A percentile compares a stretch with the other conserved stretches of the same genome.
Conservation (phyloP, 345 rosid species). For the Iberis pinnata region DNA sequence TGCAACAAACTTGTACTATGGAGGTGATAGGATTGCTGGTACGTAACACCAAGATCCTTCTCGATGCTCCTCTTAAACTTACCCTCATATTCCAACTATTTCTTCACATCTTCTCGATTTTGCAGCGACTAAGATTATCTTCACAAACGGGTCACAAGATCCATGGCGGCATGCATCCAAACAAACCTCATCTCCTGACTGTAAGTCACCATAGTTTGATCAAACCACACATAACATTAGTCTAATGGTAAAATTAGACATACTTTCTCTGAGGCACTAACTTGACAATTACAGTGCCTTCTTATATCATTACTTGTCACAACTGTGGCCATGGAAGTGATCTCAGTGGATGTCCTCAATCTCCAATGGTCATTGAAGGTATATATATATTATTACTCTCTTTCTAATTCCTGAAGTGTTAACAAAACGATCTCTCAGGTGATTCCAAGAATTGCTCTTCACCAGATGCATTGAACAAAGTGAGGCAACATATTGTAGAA, state of each 20-base stretch:
- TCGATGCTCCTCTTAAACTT: conserved; percentile 5
- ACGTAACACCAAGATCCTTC: conserved; percentile 8
- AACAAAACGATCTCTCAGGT: too few species aligned
- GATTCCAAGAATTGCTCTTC: conserved; percentile 67
- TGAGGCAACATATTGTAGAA: conserved; percentile 68
- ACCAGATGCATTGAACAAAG: conserved; percentile 80
- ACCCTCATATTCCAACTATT: conserved; percentile 3
- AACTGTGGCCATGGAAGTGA: conserved; percentile 98
- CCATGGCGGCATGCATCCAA: conserved; percentile 99
- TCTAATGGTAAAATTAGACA: conserved; percentile 20
- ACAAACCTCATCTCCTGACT: conserved; percentile 63
- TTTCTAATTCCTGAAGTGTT: too few species aligned
- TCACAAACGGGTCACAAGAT: conserved; percentile 93
- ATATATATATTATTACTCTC: neutral
- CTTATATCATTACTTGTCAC: conserved; percentile 57
- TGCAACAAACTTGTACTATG: conserved; percentile 75
- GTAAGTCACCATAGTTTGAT: conserved; percentile 39
- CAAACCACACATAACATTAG: conserved; percentile 17
- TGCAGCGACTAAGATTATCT: conserved; percentile 75
- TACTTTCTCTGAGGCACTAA: neutral
- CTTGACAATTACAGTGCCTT: conserved; percentile 23
- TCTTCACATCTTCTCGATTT: conserved; percentile 3
- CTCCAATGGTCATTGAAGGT: conserved; percentile 72
- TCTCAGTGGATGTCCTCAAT: conserved; percentile 87
- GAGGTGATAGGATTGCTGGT: conserved; percentile 86